Percentiles rank a stretch among this genome's conserved stretches.
Conservation (phyloP, 768 basidiomycete genomes). For the Leccinum longicurvipes region DNA sequence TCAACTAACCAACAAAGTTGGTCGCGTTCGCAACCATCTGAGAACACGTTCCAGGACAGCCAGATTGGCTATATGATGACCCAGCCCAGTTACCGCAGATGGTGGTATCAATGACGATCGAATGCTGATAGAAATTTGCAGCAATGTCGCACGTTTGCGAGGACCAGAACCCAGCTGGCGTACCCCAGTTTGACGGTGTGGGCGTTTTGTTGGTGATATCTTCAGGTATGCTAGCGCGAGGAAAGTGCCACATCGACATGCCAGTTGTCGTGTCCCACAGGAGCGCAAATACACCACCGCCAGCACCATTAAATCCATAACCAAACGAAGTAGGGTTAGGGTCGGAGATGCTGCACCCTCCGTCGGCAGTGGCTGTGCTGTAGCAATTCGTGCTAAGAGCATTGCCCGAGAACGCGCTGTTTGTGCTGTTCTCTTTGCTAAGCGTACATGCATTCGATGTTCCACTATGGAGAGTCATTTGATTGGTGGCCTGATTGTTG, state of each 20-base stretch:
- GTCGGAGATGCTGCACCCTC: conserved; percentile 51
- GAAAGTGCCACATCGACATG: conserved; percentile 57
- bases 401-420: conserved; percentile 17
- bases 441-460: conserved; percentile 37
- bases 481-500: conserved; percentile 54
- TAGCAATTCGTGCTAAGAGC: conserved; percentile 35
- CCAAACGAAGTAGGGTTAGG: conserved; percentile 41
- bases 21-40: conserved; percentile 50
- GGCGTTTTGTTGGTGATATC: conserved; percentile 48
- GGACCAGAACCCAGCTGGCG: conserved; percentile 51
- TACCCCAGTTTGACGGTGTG: conserved; percentile 48
- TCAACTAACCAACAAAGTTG: conserved; percentile 47
- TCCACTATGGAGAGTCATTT: conserved; percentile 63
- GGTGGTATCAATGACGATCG: conserved; percentile 41
- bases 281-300: conserved; percentile 55
- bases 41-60: conserved; percentile 43
- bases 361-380: conserved; percentile 38
- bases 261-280: conserved; percentile 47
- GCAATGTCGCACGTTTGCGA: conserved; percentile 46
- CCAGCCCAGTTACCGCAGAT: conserved; percentile 33
- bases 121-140: conserved; percentile 51
- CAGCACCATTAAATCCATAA: conserved; percentile 29
- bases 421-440: conserved; percentile 8
- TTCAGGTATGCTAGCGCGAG: conserved; percentile 46
- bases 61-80: conserved; percentile 24